Percentiles rank a stretch among this genome's conserved stretches.
These are phyloP conservation scores for Exophiala calicioides DNA, from an alignment of 2,329 filamentous ascomycete species.

Conservation along the genomic window DNA sequence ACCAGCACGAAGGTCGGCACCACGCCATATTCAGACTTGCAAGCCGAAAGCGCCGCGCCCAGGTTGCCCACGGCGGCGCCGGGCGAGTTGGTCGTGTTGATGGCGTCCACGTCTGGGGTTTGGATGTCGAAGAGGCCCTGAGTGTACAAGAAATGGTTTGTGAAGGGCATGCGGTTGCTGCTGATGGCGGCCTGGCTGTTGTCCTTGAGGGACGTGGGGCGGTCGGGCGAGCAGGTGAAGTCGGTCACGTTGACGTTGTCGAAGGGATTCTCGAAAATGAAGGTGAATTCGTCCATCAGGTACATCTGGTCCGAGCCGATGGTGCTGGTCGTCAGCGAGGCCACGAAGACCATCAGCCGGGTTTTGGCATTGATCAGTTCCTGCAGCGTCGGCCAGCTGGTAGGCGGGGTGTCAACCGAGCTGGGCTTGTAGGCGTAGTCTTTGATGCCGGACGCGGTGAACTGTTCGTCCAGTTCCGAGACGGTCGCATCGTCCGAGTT, in stretches of 20 bases:
- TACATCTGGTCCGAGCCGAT: constrained; percentile 42
- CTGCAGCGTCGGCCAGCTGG: constrained; percentile 70
- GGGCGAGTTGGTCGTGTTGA: constrained; percentile 66
- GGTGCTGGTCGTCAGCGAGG: constrained; percentile 42
- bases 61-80: constrained; percentile 56
- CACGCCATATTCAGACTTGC: constrained; percentile 56
- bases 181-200: constrained; percentile 53
- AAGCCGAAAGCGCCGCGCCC: constrained; percentile 52
- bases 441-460: constrained; percentile 61
- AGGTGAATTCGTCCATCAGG: constrained; percentile 46
- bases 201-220: constrained; percentile 58
- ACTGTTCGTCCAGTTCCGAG: constrained; percentile 57
- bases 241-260: constrained; percentile 62
- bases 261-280: constrained; percentile 71
- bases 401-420: constrained; percentile 43
- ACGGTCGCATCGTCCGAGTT: constrained; percentile 65
- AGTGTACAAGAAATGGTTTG: constrained; percentile 74
- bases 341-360: constrained; percentile 69
- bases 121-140: constrained; percentile 55
- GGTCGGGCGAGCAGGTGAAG: constrained; percentile 72
- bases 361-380: constrained; percentile 65
- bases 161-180: constrained; percentile 65
- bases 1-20: constrained; percentile 74
- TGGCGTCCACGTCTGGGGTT: constrained; percentile 61
- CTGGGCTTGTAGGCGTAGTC: constrained; percentile 62